These are phyloP conservation scores for Solanum hybrid DNA, from an alignment of 305 asterid genomes.

Conservation along the genomic window DNA sequence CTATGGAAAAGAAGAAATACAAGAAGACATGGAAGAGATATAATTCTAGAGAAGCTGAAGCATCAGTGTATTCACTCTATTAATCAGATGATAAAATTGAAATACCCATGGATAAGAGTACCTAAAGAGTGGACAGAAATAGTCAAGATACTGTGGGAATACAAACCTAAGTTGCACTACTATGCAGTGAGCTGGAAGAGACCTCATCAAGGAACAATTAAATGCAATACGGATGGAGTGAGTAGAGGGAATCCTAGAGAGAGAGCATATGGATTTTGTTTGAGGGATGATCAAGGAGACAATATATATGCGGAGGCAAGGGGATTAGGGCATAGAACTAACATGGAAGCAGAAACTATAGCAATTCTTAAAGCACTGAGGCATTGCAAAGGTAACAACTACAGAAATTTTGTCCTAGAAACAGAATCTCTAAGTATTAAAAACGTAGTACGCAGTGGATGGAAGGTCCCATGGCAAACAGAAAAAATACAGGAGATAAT, in stretches of 20 bases:
- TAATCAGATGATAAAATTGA: not conserved
- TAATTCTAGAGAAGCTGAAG: not conserved
- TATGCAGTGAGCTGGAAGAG: not conserved
- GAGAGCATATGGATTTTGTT: not conserved
- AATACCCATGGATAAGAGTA: not conserved
- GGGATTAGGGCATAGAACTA: not conserved
- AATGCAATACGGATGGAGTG: not conserved
- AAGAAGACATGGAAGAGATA: not conserved
- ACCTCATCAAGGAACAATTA: not conserved
- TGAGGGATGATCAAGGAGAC: not conserved
- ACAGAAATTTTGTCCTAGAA: no score
- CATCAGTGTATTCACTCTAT: not conserved
- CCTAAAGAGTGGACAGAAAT: not conserved
- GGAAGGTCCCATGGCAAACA: no score
- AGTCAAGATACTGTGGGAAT: no score
- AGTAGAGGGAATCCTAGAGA: not conserved
- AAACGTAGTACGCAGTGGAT: no score
- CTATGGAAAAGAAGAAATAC: no score
- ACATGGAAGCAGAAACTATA: no score
- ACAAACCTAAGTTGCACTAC: not conserved
- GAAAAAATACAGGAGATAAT: no score
- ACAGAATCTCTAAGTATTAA: no score
- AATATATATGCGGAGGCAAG: not conserved
- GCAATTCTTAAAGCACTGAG: no score
- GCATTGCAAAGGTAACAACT: no score